Base-by-base conservation (phyloP, 1,284 basidiomycete species). In the Ustilago vetiveriae region DNA sequence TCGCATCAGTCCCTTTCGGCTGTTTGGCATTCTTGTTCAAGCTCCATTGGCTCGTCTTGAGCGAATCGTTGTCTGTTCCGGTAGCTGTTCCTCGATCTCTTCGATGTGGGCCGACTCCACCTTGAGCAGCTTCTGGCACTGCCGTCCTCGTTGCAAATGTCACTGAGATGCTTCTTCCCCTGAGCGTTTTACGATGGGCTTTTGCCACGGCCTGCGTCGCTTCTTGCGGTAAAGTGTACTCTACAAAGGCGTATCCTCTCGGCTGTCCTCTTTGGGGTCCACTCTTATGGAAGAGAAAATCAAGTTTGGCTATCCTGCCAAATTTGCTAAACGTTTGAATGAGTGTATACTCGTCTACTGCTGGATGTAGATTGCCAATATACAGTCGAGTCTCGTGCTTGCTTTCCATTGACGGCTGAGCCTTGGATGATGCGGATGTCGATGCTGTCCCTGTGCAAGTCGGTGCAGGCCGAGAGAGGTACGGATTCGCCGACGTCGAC, bases 201-300 rank as follows among this genome's bases (percentile, higher is more conserved):
- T 86, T 86, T 9, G 85, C 84, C 41, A 94, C 85, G 2, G 95
- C 94, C 80, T 88, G 90, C 38, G 87, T 82, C 6, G 95, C 93
- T 79, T 95, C 93, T 32, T 73, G 47, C 22, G 54, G 10, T 2
- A 45, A 43, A 21, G 39, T 42, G 79, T 89, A 97, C 83, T 97
- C 92, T 29, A 98, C 84, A 74, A 98, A 98, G 0, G 94, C 94
- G 82, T 94, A 98, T 3, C 95, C 95, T 17, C 94, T 85, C 1
- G 95, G 93, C 82, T 92, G 95, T 13, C 95, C 95, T 82, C 90
- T 92, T 75, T 89, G 84, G 4, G 89, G 86, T 0, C 95, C 95
- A 0, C 89, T 85, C 84, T 95, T 97, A 86, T 98, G 94, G 80
- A 95, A 96, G 74, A 98, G 86, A 82, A 90, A 95, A 82, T 98